Conservation (phyloP, 306 rosid genomes). For the Prosopis cineraria region DNA sequence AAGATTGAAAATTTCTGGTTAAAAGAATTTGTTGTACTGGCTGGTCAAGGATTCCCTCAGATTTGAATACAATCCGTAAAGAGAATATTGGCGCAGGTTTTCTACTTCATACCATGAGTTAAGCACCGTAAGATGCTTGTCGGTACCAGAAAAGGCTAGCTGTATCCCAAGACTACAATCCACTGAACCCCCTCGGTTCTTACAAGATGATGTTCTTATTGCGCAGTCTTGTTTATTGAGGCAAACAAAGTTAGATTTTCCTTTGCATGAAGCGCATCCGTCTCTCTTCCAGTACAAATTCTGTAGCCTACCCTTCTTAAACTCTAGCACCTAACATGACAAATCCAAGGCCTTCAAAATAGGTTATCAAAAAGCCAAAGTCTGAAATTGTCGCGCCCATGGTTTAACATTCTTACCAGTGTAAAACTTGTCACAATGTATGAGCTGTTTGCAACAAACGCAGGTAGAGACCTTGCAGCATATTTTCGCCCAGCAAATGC, state of each 20-base stretch:
- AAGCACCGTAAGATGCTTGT: slow-evolving; percentile 65
- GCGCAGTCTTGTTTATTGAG: slow-evolving; percentile 77
- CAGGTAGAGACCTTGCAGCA: slow-evolving; percentile 68
- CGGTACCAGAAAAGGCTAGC: slow-evolving; percentile 69
- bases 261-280: slow-evolving; percentile 61
- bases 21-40: slow-evolving; percentile 62
- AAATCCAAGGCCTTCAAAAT: slow-evolving; percentile 22
- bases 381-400: not conserved
- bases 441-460: slow-evolving; percentile 64
- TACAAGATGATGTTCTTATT: slow-evolving; percentile 56
- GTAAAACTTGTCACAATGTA: slow-evolving; percentile 66
- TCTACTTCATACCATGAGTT: slow-evolving; percentile 80
- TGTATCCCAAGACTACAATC: slow-evolving; percentile 79
- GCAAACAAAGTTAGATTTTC: slow-evolving; percentile 61
- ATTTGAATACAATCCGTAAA: slow-evolving; percentile 65
- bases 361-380: not conserved
- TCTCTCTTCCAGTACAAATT: slow-evolving; percentile 76
- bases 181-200: slow-evolving; percentile 61
- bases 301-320: slow-evolving; percentile 73
- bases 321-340: slow-evolving; percentile 64
- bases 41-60: slow-evolving; percentile 64
- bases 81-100: slow-evolving; percentile 68
- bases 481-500: slow-evolving; percentile 71
- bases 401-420: slow-evolving; percentile 48
- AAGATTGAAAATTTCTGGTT: not conserved